Conservation (phyloP, 2,329 filamentous ascomycete species). For the Rutstroemia sydowiana region DNA sequence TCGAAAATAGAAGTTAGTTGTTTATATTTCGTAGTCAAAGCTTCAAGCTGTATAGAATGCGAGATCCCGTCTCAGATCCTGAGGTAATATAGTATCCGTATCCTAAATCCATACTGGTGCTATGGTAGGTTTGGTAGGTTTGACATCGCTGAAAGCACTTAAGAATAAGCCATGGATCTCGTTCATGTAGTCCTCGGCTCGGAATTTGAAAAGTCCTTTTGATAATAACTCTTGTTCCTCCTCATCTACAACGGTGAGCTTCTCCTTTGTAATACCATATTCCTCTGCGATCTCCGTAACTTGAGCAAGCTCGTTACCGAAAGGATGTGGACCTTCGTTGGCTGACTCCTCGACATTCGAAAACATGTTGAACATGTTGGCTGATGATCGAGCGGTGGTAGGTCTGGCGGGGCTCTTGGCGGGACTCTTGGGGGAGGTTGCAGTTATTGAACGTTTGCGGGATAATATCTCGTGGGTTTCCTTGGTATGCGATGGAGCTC, state of each 20-base stretch:
- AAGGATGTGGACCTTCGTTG: conserved; percentile 56
- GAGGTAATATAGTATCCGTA: too few relatives aligned
- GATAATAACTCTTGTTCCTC: conserved; percentile 64
- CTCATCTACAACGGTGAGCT: conserved; percentile 56
- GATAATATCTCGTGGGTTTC: conserved; percentile 71
- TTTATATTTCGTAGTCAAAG: neutral
- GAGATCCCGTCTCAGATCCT: conserved; percentile 19
- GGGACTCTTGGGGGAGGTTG: conserved; percentile 50
- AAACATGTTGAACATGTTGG: conserved; percentile 28
- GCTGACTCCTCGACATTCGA: conserved; percentile 20
- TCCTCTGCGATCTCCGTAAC: conserved; percentile 92
- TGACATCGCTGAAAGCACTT: conserved; percentile 23
- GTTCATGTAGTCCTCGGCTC: conserved; percentile 73
- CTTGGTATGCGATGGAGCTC: conserved; percentile 84
- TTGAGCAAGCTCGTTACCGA: conserved; percentile 83
- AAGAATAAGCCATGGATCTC: conserved; percentile 62
- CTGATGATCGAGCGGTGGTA: conserved; percentile 50
- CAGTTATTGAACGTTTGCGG: conserved; percentile 57
- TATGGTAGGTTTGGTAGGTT: conserved; percentile 17
- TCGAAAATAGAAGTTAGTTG: neutral
- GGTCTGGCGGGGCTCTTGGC: conserved; percentile 33
- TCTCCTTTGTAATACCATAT: conserved; percentile 54
- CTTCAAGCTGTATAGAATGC: neutral
- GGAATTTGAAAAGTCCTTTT: conserved; percentile 65
- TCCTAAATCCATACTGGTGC: conserved; percentile 28